Conservation (phyloP, 2,329 filamentous ascomycete genomes). For the Fusarium dlaminii region DNA sequence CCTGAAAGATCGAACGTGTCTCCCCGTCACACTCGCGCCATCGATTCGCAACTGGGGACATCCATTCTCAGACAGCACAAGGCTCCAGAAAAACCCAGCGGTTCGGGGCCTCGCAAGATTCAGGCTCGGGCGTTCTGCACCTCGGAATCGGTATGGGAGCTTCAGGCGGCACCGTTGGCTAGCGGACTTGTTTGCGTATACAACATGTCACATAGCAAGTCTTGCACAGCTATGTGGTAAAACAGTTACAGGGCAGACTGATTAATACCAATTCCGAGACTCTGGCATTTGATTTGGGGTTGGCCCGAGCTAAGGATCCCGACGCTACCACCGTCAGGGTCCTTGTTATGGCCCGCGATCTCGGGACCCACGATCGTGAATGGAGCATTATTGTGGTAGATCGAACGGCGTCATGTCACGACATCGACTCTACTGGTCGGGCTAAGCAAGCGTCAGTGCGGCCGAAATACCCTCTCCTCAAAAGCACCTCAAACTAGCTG, state of each 20-base stretch:
- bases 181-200: slow-evolving; percentile 9
- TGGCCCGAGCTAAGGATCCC: slow-evolving; percentile 23
- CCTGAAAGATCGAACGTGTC: background rate
- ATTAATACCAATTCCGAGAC: background rate
- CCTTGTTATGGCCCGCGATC: slow-evolving; percentile 34
- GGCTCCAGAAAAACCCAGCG: slow-evolving; percentile 2
- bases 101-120: background rate
- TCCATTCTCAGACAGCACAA: background rate
- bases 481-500: background rate
- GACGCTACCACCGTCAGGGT: slow-evolving; percentile 40
- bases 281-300: background rate
- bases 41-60: slow-evolving; percentile 14
- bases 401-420: slow-evolving; percentile 24
- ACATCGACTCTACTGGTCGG: background rate
- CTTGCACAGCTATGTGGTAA: background rate
- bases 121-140: background rate
- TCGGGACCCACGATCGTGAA: slow-evolving; percentile 37
- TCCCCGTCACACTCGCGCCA: slow-evolving; percentile 26
- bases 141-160: slow-evolving; percentile 13
- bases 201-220: slow-evolving; percentile 5
- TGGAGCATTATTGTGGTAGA: slow-evolving; percentile 22
- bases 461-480: background rate
- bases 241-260: background rate
- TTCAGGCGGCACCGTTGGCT: slow-evolving; percentile 14
- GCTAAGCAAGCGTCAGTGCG: background rate